Evolutionary conservation across 441 rosid species (phyloP), one percentile per base, ranked within the genome.

Genomic region (Hura crepitans): DNA sequence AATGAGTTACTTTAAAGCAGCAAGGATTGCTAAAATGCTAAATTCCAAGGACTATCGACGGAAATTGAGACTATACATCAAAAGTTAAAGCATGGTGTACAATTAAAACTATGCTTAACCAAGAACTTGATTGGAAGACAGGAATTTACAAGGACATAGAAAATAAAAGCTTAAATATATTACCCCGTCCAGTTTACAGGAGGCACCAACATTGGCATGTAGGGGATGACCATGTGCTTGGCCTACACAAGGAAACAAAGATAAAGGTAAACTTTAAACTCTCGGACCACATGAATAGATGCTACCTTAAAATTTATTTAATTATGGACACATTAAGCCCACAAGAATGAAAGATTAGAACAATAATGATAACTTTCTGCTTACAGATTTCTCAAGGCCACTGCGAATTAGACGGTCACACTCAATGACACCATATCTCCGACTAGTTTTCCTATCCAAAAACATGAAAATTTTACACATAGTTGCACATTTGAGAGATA

Each of bases 161-260:
- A 73, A 11, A 6, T 35, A 64, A 73, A 63, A 61, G 76, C 66
- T 59, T 58, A n/a, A 47, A 78, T 45, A 13, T n/a, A 85, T 73
- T 90, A 95, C 99, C 96, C 93, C 73, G 83, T 87, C 99, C 99
- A 95, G 73, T 92, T 87, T 79, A 73, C 28, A 22, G 99, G 98
- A 72, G 98, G 96, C 72, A 95, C 79, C 75, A 95, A 71, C 99
- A 95, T 95, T 56, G 99, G 99, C 95, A 95, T 85, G 77, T 95
- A 90, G 74, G 98, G 97, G 75, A 95, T 89, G 80, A 95, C 93
- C 96, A 89, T 89, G 83, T 92, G 96, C 77, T 91, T 87, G 62
- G 93, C 99, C 99, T 95, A 91, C 69, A 74, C 31, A 62, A 39
- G 64, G 75, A 62, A 70, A 74, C 17, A 70, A 66, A 72, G 70